Conservation (phyloP, 2,329 filamentous ascomycete genomes). For the Juglanconis sp. region DNA sequence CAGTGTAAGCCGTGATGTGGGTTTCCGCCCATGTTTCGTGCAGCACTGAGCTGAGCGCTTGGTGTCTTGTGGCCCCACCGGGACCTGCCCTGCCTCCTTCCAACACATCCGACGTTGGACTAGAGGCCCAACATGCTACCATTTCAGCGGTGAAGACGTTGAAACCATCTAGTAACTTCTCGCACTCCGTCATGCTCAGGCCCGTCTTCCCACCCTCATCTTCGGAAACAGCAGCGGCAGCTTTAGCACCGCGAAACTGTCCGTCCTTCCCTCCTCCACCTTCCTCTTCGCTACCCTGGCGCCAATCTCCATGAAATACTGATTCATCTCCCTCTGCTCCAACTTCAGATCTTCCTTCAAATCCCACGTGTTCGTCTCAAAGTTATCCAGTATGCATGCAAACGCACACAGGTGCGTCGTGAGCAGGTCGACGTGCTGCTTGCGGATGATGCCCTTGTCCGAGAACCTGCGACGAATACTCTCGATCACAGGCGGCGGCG, state of each 20-base stretch:
- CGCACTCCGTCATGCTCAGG: slow-evolving; percentile 9
- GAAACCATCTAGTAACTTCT: too few species aligned
- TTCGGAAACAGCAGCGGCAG: slow-evolving; percentile 84
- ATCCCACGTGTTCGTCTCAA: slow-evolving; percentile 66
- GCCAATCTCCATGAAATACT: slow-evolving; percentile 75
- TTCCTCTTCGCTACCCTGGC: slow-evolving; percentile 61
- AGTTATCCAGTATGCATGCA: slow-evolving; percentile 69
- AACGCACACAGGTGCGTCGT: slow-evolving; percentile 72
- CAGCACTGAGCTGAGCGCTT: too few species aligned
- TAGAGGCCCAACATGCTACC: too few species aligned
- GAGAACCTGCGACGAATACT: slow-evolving; percentile 68
- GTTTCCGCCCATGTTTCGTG: too few species aligned
- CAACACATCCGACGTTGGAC: too few species aligned
- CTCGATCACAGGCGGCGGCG: slow-evolving; percentile 61
- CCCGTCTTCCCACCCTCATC: slow-evolving; percentile 31
- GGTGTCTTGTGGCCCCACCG: too few species aligned
- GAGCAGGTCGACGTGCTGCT: slow-evolving; percentile 68
- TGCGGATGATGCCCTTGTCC: slow-evolving; percentile 60
- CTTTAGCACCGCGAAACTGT: slow-evolving; percentile 64
- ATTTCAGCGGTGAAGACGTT: too few species aligned
- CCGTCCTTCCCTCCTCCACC: slow-evolving; percentile 54
- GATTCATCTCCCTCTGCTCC: slow-evolving; percentile 66
- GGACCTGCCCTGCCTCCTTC: too few species aligned
- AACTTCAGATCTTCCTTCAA: slow-evolving; percentile 69
- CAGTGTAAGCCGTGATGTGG: too few species aligned